These are phyloP conservation scores for Collybia sp. DNA, from an alignment of 768 basidiomycete genomes.

Conservation along the genomic window DNA sequence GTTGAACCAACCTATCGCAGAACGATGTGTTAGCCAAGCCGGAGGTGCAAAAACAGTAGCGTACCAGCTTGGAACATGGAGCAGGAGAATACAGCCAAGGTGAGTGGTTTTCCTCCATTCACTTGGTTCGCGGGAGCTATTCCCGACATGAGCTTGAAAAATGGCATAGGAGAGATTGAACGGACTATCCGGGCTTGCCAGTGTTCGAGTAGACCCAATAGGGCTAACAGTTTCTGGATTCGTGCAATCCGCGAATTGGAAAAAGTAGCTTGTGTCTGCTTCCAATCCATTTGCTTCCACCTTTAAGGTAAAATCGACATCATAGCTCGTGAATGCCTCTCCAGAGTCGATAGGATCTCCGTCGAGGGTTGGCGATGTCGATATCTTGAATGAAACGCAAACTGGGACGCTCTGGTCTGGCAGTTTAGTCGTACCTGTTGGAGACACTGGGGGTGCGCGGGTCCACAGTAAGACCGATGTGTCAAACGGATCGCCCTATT, in stretches of 20 bases:
- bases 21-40: too few species aligned
- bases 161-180: background rate
- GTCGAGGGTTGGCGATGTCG: slow-evolving; percentile 26
- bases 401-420: slow-evolving; percentile 48
- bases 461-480: slow-evolving; percentile 56
- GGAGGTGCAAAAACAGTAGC: background rate
- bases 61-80: slow-evolving; percentile 47
- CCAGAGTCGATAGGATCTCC: slow-evolving; percentile 34
- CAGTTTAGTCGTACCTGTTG: slow-evolving; percentile 16
- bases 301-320: slow-evolving; percentile 59
- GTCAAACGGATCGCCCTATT: slow-evolving; percentile 52
- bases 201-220: slow-evolving; percentile 47
- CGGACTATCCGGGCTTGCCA: slow-evolving; percentile 41
- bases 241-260: slow-evolving; percentile 50
- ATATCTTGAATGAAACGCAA: slow-evolving; percentile 44
- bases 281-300: slow-evolving; percentile 47
- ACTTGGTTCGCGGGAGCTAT: slow-evolving; percentile 41
- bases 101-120: slow-evolving; percentile 48
- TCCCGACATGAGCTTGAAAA: background rate
- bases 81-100: slow-evolving; percentile 57
- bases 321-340: slow-evolving; percentile 49
- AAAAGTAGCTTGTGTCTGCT: slow-evolving; percentile 52
- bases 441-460: slow-evolving; percentile 36
- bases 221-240: slow-evolving; percentile 37
- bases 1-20: slow-evolving; percentile 51